phyloP scores from a whole-genome alignment of 2,329 filamentous ascomycete genomes.

The Colletotrichum abscissum region DNA sequence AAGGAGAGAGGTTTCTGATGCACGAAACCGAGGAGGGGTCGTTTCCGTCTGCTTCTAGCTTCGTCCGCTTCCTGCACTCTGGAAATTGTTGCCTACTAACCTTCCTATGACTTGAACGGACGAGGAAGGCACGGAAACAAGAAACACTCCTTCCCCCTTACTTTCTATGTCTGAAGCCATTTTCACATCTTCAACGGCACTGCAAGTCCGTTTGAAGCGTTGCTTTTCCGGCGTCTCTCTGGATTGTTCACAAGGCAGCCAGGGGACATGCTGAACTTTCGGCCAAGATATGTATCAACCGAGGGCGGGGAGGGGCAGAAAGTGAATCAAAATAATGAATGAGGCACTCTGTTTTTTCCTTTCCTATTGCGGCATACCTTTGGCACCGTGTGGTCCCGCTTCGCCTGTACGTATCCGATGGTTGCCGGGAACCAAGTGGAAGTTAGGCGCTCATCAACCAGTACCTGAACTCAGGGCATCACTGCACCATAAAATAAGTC shows the following conservation, averaged over 20 bases:
- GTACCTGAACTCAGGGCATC: neutral
- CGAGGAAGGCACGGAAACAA: neutral
- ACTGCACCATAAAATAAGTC: neutral
- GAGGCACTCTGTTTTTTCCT: constrained; percentile 31
- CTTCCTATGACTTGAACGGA: neutral
- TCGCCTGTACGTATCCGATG: neutral
- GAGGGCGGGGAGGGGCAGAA: constrained; percentile 1
- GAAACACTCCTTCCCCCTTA: neutral
- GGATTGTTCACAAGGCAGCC: too few species aligned
- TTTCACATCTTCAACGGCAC: neutral
- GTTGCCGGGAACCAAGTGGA: neutral
- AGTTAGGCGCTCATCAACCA: neutral
- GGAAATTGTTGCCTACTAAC: neutral
- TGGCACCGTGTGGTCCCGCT: constrained; percentile 5
- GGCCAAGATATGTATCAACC: constrained; percentile 1
- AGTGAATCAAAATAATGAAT: constrained; percentile 19
- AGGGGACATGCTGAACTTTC: neutral
- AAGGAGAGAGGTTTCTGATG: constrained; percentile 25
- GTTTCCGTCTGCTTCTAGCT: constrained; percentile 28
- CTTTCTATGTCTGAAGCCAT: neutral
- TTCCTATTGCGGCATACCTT: constrained; percentile 27
- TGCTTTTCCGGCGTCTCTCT: neutral
- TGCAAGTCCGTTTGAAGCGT: neutral
- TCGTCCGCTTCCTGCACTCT: neutral
- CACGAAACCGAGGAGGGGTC: constrained; percentile 28